phyloP scores from a whole-genome alignment of 306 rosid genomes.

The Vigna reflexopilosa region DNA sequence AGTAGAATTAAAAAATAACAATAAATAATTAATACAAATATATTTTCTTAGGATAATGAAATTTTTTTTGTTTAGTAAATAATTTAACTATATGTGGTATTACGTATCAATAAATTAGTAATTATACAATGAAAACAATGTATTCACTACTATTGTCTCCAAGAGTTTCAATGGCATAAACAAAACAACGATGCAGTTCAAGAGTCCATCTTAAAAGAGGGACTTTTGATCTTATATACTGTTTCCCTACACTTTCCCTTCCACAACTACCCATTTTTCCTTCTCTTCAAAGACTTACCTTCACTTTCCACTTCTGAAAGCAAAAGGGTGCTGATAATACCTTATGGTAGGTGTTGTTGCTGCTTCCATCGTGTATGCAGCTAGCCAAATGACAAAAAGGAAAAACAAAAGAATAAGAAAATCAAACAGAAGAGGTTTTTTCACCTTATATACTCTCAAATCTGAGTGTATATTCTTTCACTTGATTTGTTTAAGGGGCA shows the following conservation, averaged over 20 bases:
- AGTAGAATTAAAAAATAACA: no score
- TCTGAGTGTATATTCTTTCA: not conserved
- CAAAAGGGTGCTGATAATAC: slow-evolving; percentile 43
- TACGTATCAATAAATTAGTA: no score
- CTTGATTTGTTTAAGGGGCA: not conserved
- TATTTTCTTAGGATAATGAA: no score
- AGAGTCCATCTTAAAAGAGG: slow-evolving; percentile 85
- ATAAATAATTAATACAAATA: no score
- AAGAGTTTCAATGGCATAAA: slow-evolving; percentile 69
- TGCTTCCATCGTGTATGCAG: slow-evolving; percentile 4
- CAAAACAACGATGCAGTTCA: slow-evolving; percentile 72
- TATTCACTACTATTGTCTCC: slow-evolving; percentile 70
- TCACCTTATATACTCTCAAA: no score
- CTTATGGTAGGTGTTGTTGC: slow-evolving; percentile 45
- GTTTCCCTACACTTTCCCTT: slow-evolving; percentile 73
- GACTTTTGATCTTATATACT: slow-evolving; percentile 76
- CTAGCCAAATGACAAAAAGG: slow-evolving; percentile 32
- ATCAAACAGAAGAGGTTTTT: not conserved
- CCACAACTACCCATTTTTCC: slow-evolving; percentile 59
- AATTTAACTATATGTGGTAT: no score
- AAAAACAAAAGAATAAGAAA: not conserved
- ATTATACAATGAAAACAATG: not conserved
- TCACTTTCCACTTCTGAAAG: slow-evolving; percentile 8
- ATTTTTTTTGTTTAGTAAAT: no score
- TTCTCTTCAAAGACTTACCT: not conserved